A percentile compares a stretch with the other conserved stretches of the same genome.
phyloP scores from a whole-genome alignment of 768 basidiomycete genomes.

The Naganishia kalamii region DNA sequence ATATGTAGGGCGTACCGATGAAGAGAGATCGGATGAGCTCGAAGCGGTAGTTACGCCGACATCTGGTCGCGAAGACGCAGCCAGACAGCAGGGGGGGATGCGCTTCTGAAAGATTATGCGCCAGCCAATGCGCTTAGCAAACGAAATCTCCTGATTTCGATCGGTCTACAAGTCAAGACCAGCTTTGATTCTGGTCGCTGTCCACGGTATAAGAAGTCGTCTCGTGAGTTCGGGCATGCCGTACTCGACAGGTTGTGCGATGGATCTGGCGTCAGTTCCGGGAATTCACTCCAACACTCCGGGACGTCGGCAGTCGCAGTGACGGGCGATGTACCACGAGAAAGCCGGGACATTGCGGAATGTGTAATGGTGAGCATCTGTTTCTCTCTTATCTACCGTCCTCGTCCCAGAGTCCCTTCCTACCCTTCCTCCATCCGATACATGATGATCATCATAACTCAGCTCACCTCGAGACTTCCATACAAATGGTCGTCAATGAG shows the following conservation, averaged over 20 bases:
- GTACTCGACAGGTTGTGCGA: too few species aligned
- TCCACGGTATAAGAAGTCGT: too few species aligned
- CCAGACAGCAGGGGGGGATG: neutral
- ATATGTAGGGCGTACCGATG: neutral
- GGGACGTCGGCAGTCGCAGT: neutral
- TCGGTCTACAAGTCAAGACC: too few species aligned
- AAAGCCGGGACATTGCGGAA: neutral
- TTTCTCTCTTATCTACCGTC: neutral
- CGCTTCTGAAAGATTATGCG: neutral
- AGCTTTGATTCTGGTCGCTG: too few species aligned
- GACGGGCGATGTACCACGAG: neutral
- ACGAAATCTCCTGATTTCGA: too few species aligned
- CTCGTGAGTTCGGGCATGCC: too few species aligned
- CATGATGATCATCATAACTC: slow-evolving; percentile 13
- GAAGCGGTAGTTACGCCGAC: too few species aligned
- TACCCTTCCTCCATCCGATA: neutral
- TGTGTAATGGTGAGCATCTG: neutral
- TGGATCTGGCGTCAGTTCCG: too few species aligned
- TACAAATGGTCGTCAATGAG: slow-evolving; percentile 4
- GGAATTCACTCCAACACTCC: too few species aligned
- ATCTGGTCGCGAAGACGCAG: too few species aligned
- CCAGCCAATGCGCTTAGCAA: too few species aligned
- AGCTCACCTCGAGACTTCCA: slow-evolving; percentile 16
- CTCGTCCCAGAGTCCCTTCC: neutral
- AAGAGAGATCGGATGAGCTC: too few species aligned